Evolutionary conservation across 331 rosid species (phyloP), one percentile per base, ranked within the genome.

Genomic region (Rosa hybrid): DNA sequence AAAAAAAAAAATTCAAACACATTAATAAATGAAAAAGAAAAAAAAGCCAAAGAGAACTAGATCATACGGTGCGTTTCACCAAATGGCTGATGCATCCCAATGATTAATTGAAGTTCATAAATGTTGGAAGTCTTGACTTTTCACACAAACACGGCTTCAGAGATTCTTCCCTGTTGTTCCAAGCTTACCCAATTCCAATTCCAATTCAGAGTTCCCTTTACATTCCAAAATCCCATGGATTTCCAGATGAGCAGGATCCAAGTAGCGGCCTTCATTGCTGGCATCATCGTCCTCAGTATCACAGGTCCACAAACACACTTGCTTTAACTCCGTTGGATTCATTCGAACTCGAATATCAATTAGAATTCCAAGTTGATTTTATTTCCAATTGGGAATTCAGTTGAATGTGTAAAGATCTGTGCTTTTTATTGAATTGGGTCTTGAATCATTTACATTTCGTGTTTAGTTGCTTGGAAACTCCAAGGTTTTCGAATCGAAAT

Each of bases 281-380:
- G 86, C 81, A 78, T 92, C 84, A 60, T 90, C 80, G 85, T 67
- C 85, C 94, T 96, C 87, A 88, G 96, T 83, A 86, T 93, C 76
- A 83, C 90, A 69, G 99, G 99, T 95, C 39, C 39, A 34, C 39
- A 75, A 80, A 50, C 70, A 44, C 57, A 7, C 21, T 25, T 8
- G 30, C 5, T 11, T 60, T 23, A 14, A 59, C 67, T 4, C 64
- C 6, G 2, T 39, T 48, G 16, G 14, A 12, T 11, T 11, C 18
- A 17, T 9, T 53, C 2, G 21, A 53, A 53, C 10, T 53, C 9
- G 5, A 17, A 53, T 6, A 49, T 49, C 54, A 49, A 12, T 44
- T 44, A 42, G 11, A 64, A 41, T 39, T n/a, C 12, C 21, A 45
- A 1, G 14, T 49, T 27, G 25, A 0, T 67, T 11, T 12, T 12